phyloP scores from a whole-genome alignment of 352 stramenopile species.

The Pythium grandisporangium region DNA sequence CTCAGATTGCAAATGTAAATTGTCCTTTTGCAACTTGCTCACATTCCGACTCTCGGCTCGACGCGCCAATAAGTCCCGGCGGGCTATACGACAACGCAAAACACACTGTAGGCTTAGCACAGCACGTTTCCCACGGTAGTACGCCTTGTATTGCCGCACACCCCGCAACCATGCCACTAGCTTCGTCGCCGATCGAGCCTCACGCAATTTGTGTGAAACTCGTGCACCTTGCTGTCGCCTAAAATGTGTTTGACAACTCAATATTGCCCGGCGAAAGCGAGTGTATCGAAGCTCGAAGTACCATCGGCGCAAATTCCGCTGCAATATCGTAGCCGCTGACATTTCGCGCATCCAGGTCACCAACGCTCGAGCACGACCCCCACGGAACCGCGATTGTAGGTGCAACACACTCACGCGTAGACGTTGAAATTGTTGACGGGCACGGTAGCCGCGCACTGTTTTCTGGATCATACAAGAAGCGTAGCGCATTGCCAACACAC shows the following conservation, averaged over 20 bases:
- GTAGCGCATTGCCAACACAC: constrained; percentile 15
- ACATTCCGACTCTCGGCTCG: constrained; percentile 68
- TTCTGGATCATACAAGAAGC: constrained; percentile 46
- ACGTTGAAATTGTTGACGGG: constrained; percentile 21
- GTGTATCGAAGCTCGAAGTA: constrained; percentile 16
- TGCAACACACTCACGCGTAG: constrained; percentile 23
- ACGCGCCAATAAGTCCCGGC: constrained; percentile 23
- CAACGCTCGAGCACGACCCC: constrained; percentile 18
- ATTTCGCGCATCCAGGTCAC: constrained; percentile 34
- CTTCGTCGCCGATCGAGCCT: constrained; percentile 28
- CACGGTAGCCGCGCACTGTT: constrained; percentile 33
- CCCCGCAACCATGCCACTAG: constrained; percentile 33
- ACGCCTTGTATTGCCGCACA: constrained; percentile 19
- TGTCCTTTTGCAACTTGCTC: constrained; percentile 63
- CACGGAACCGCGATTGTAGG: constrained; percentile 35
- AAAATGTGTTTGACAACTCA: constrained; percentile 40
- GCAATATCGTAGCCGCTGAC: constrained; percentile 22
- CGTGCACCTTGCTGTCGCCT: constrained; percentile 24
- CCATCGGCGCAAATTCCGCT: constrained; percentile 33
- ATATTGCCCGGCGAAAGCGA: constrained; percentile 23
- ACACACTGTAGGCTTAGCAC: constrained; percentile 50
- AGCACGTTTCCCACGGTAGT: constrained; percentile 14
- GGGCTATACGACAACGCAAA: constrained; percentile 28
- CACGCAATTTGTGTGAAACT: constrained; percentile 26
- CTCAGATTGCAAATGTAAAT: constrained; percentile 59